Base-by-base conservation (phyloP, 1,284 basidiomycete genomes). In the Sanghuangporus baumii region DNA sequence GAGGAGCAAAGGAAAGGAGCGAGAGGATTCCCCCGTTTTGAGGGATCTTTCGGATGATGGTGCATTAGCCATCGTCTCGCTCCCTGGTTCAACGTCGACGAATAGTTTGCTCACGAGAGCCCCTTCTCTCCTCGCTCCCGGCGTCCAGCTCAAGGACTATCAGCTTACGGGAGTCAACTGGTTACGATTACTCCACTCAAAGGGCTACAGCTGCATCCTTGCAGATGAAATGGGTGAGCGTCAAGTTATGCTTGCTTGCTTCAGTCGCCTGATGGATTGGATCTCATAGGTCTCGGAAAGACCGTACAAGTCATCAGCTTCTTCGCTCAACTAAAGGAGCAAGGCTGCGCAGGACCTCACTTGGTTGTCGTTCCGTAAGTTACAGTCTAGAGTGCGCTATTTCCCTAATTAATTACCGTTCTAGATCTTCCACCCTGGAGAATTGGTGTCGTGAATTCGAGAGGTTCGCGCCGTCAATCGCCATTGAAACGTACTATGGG, bases 231-330 rank as follows among this genome's bases (percentile, higher is more conserved):
- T 98, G 96, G 94, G 95, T 81, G 16, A 11, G 47, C 40, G 37
- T 55, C 59, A 57, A 59, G 56, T 50, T 36, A 31, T 31, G 26
- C 26, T 26, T 7, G 18, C 18, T n/a, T 31, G 14, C 6, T 16
- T 59, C 6, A 20, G 3, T 38, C 23, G 36, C 4, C 40, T 31
- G 48, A 51, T 43, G n/a, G 60, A 3, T 37, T 56, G 37, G 26
- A 34, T 26, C 20, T 51, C 41, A 37, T 69, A 94, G 93, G 95
- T 70, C 86, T 99, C 62, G 97, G 97, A 36, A 99, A 99, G 80
- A 99, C 96, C 1, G 91, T 95, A 26, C 96, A 99, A 76, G 96
- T 99, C 60, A 98, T 99, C 71, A 91, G 94, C 59, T 97, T 99
- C 78, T 85, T 99, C 61, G 92, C 96, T 1, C 84, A 92, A 68